Conservation (phyloP, 352 stramenopile species). For the Pythium scleroteichum region DNA sequence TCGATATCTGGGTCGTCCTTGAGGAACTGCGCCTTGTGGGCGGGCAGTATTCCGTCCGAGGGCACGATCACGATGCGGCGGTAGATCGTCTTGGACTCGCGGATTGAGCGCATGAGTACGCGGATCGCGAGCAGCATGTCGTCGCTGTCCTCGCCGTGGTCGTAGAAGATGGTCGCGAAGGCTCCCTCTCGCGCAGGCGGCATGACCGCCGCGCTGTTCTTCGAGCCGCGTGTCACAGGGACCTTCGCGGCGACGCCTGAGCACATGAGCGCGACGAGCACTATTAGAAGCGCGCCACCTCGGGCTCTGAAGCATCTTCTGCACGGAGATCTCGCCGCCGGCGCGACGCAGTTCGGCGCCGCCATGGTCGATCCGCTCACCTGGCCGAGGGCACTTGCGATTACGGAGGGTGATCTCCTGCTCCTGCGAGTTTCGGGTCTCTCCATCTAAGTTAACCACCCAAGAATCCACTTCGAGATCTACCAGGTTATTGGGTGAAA, state of each 20-base stretch:
- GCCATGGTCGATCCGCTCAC: slow-evolving; percentile 14
- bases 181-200: slow-evolving; percentile 36
- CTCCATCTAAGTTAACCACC: slow-evolving; percentile 16
- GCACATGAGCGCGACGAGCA: slow-evolving; percentile 9
- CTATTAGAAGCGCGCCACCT: neutral
- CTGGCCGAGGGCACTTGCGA: neutral
- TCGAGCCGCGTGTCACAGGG: slow-evolving; percentile 5
- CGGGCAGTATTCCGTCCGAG: slow-evolving; percentile 51
- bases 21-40: slow-evolving; percentile 40
- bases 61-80: slow-evolving; percentile 72
- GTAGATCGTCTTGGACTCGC: slow-evolving; percentile 67
- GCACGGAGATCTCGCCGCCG: slow-evolving; percentile 2
- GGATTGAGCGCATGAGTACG: slow-evolving; percentile 70
- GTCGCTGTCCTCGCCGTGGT: slow-evolving; percentile 61
- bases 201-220: slow-evolving; percentile 4
- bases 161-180: slow-evolving; percentile 75
- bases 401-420: too few relatives aligned
- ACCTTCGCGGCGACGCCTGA: slow-evolving; percentile 11
- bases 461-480: neutral
- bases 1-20: slow-evolving; percentile 64
- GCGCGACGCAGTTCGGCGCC: neutral
- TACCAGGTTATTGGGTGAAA: slow-evolving; percentile 25
- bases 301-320: too few relatives aligned
- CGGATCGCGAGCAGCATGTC: slow-evolving; percentile 59
- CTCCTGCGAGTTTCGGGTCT: slow-evolving; percentile 7